Conservation (phyloP, 2,329 filamentous ascomycete species). For the Volutella citrinella region DNA sequence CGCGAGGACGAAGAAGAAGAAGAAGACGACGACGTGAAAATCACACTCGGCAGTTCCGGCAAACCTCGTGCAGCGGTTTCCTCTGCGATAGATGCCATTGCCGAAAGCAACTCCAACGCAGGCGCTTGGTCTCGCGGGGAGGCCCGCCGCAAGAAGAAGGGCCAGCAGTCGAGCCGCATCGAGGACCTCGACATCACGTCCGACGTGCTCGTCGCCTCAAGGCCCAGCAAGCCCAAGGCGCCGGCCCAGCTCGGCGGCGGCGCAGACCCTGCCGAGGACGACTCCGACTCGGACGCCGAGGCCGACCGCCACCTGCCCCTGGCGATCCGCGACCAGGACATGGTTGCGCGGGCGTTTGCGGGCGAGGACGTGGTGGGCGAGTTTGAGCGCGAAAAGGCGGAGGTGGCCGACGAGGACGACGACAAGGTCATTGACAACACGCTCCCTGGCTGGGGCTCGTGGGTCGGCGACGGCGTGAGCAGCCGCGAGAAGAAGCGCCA, state of each 20-base stretch:
- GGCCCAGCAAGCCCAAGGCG: slow-evolving; percentile 27
- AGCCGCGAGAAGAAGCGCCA: slow-evolving; percentile 65
- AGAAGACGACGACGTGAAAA: slow-evolving; percentile 25
- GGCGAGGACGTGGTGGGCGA: slow-evolving; percentile 80
- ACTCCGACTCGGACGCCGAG: slow-evolving; percentile 41
- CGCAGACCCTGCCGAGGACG: slow-evolving; percentile 20
- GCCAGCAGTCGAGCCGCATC: slow-evolving; percentile 23
- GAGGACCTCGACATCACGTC: slow-evolving; percentile 41
- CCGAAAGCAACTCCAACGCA: slow-evolving; percentile 25
- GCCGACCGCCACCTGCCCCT: slow-evolving; percentile 52
- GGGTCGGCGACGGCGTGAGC: slow-evolving; percentile 81
- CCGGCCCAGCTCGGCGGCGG: slow-evolving; percentile 20
- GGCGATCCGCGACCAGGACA: slow-evolving; percentile 58
- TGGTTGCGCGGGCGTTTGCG: slow-evolving; percentile 82
- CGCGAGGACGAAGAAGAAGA: slow-evolving; percentile 24
- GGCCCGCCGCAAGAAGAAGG: slow-evolving; percentile 38
- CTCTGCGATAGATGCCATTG: slow-evolving; percentile 12
- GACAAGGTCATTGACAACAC: slow-evolving; percentile 79
- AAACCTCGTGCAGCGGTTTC: slow-evolving; percentile 19
- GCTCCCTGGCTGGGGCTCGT: slow-evolving; percentile 92
- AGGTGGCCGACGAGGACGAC: slow-evolving; percentile 70
- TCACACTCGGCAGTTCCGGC: slow-evolving; percentile 21
- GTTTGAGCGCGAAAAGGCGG: slow-evolving; percentile 78
- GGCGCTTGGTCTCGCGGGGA: slow-evolving; percentile 43
- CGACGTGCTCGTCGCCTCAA: slow-evolving; percentile 30